phyloP scores from a whole-genome alignment of 2,329 filamentous ascomycete species.

The Sordariomycetes sp. region DNA sequence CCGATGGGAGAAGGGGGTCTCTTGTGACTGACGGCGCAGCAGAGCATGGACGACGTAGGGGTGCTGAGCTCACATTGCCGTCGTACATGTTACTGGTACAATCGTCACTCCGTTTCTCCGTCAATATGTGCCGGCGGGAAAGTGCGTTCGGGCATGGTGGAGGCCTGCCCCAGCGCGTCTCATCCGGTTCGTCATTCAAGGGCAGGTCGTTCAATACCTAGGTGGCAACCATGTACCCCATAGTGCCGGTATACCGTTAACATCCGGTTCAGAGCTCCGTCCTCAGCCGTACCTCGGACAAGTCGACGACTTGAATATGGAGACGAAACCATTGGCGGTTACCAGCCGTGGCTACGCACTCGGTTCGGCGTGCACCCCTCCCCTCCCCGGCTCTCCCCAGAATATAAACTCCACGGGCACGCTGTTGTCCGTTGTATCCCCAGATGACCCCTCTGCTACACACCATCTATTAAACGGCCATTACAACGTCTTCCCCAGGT shows the following conservation, averaged over 20 bases:
- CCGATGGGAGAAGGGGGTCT: background rate
- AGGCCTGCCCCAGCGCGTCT: background rate
- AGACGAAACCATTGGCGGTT: background rate
- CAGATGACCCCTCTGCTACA: background rate
- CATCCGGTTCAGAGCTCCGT: background rate
- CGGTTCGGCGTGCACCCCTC: background rate
- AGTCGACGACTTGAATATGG: background rate
- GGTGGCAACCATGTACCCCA: background rate
- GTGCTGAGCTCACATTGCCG: background rate
- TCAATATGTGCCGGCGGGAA: no score
- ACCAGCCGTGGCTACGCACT: background rate
- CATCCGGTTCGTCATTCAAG: background rate
- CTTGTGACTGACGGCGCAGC: background rate
- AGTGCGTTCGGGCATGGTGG: background rate
- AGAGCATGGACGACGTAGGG: background rate
- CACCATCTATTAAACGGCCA: background rate
- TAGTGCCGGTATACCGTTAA: background rate
- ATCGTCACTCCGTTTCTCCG: background rate
- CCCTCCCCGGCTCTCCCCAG: background rate
- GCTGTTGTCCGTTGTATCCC: background rate
- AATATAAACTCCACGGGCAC: background rate
- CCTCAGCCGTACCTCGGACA: background rate
- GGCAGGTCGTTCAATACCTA: background rate
- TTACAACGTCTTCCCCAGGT: background rate
- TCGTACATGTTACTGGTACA: background rate